A percentile compares a stretch with the other conserved stretches of the same genome.
Evolutionary conservation across 2,329 filamentous ascomycete genomes (phyloP).

Genomic region (Rhinocladiella mackenziei): DNA sequence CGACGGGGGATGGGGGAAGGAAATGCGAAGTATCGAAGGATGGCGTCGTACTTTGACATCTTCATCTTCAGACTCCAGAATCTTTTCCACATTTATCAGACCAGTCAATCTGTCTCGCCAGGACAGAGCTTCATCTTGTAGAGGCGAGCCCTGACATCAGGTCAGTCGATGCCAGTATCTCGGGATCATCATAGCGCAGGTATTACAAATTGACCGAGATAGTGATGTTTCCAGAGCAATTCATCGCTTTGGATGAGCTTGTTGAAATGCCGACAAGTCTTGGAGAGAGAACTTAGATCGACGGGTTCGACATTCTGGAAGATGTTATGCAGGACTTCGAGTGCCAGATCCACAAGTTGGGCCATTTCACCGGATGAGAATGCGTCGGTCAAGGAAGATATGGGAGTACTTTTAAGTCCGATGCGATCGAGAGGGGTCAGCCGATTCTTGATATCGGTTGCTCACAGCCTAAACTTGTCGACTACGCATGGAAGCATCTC

Average conservation of each 20-base stretch:
- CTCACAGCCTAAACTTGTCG: too few relatives aligned
- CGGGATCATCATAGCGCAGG: background rate
- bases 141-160: slow-evolving; percentile 24
- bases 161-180: slow-evolving; percentile 2
- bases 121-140: slow-evolving; percentile 20
- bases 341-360: slow-evolving; percentile 45
- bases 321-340: slow-evolving; percentile 62
- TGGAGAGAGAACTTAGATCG: slow-evolving; percentile 53
- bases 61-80: slow-evolving; percentile 42
- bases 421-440: too few relatives aligned
- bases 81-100: slow-evolving; percentile 40
- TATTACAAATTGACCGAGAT: slow-evolving; percentile 54
- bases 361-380: too few relatives aligned
- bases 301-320: slow-evolving; percentile 53
- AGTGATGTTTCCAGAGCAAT: slow-evolving; percentile 60
- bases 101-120: slow-evolving; percentile 39
- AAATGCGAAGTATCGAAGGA: slow-evolving; percentile 21
- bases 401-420: too few relatives aligned
- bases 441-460: too few relatives aligned
- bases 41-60: slow-evolving; percentile 37
- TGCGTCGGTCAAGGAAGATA: too few relatives aligned
- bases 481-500: too few relatives aligned
- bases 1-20: slow-evolving; percentile 11
- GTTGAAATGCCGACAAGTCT: slow-evolving; percentile 52
- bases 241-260: slow-evolving; percentile 55